A percentile compares a stretch with the other conserved stretches of the same genome.
phyloP scores from a whole-genome alignment of 345 rosid species.

The Salix exigua region DNA sequence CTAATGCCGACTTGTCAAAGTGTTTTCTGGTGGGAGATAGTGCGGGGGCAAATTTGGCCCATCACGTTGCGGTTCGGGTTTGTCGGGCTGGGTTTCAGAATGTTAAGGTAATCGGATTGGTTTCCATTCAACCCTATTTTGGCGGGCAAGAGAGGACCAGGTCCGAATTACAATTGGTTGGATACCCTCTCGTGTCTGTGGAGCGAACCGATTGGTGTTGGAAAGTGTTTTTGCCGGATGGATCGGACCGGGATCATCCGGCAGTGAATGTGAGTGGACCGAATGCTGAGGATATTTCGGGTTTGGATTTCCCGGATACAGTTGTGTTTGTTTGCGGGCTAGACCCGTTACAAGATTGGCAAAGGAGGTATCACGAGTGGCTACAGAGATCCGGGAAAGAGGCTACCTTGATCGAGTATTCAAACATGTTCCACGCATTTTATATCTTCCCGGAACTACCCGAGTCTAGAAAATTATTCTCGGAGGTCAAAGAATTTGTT shows the following conservation, averaged over 20 bases:
- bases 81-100: conserved; percentile 18
- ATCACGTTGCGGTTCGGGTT: conserved; percentile 53
- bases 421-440: conserved; percentile 72
- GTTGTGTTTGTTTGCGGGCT: conserved; percentile 36
- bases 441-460: conserved; percentile 70
- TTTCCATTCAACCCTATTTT: conserved; percentile 70
- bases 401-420: conserved; percentile 59
- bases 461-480: conserved; percentile 40
- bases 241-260: conserved; percentile 16
- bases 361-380: conserved; percentile 63
- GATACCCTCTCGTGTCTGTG: conserved; percentile 37
- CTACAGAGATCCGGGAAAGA: conserved; percentile 58
- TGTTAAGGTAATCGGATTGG: conserved; percentile 40
- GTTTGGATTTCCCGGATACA: conserved; percentile 12
- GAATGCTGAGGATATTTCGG: conserved; percentile 18
- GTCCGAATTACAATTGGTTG: neutral
- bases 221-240: conserved; percentile 17
- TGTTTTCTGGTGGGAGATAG: conserved; percentile 76
- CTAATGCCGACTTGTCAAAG: conserved; percentile 47
- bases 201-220: conserved; percentile 19
- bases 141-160: conserved; percentile 56
- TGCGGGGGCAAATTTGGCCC: conserved; percentile 73
- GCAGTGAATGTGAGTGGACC: conserved; percentile 24
- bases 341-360: conserved; percentile 85
- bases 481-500: conserved; percentile 53